phyloP scores from a whole-genome alignment of 2,329 filamentous ascomycete genomes.

The Mycosphaerella arachidis region DNA sequence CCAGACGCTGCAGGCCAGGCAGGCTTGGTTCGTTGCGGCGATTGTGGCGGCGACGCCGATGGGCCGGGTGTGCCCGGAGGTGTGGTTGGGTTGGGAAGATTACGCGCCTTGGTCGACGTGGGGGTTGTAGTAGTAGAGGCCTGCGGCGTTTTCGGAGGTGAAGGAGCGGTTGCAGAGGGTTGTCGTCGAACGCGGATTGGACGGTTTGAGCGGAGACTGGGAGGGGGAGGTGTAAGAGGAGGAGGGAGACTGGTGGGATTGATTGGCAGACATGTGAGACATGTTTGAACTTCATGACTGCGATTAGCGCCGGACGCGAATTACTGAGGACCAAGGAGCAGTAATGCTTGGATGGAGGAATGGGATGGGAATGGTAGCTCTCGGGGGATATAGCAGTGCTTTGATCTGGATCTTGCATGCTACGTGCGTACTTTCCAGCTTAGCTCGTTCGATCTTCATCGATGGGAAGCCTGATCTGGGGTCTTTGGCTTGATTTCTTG shows the following conservation, averaged over 20 bases:
- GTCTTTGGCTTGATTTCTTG: too few species aligned
- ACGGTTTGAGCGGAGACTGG: not conserved
- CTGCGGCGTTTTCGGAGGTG: constrained; percentile 1
- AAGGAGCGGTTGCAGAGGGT: constrained; percentile 3
- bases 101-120: constrained; percentile 9
- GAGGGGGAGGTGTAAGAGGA: not conserved
- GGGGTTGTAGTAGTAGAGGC: constrained; percentile 6
- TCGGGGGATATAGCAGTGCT: too few species aligned
- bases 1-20: constrained; percentile 4
- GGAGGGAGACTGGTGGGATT: not conserved
- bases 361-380: too few species aligned
- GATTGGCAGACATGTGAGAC: too few species aligned
- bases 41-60: constrained; percentile 6
- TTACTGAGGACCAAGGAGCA: too few species aligned
- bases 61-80: constrained; percentile 4
- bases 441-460: too few species aligned
- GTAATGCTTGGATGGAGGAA: too few species aligned
- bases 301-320: too few species aligned
- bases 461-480: too few species aligned
- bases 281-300: too few species aligned
- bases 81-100: constrained; percentile 4
- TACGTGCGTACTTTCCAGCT: too few species aligned
- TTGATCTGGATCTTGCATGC: too few species aligned
- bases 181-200: not conserved
- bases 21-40: constrained; percentile 1